These are phyloP conservation scores for Nicotiana tomentosiformis DNA, from an alignment of 257 asterid genomes.

Conservation along the genomic window DNA sequence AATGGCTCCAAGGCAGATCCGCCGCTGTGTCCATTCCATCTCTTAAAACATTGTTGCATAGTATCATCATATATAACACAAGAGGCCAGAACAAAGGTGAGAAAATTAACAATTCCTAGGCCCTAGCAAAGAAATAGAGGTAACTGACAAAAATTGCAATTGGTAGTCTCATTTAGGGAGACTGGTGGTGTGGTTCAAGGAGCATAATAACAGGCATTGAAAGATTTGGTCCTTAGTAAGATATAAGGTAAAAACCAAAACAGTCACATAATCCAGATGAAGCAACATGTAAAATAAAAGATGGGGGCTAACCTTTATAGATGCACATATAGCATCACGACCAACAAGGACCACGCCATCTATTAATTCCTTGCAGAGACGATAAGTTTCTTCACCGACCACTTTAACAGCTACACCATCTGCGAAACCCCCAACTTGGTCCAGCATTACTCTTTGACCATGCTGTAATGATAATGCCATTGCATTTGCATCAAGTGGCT, in stretches of 20 bases:
- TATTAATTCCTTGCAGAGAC: conserved; percentile 67
- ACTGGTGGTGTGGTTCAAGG: not conserved
- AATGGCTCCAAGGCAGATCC: too few relatives aligned
- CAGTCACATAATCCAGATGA: not conserved
- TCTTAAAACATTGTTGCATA: not conserved
- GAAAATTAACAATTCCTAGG: not conserved
- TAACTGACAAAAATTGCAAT: not conserved
- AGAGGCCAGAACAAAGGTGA: not conserved
- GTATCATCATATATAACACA: not conserved
- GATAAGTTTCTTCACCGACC: conserved; percentile 86
- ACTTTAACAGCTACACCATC: conserved; percentile 98
- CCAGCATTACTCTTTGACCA: conserved; percentile 67
- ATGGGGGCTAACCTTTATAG: conserved; percentile 67
- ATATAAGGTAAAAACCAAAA: not conserved
- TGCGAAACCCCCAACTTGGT: conserved; percentile 95
- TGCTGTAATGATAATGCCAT: conserved; percentile 86
- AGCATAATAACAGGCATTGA: not conserved
- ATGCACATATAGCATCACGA: conserved; percentile 95
- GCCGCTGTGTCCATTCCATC: not conserved
- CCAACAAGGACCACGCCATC: conserved; percentile 91
- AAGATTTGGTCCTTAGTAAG: not conserved
- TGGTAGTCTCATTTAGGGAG: not conserved
- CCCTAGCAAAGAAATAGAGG: not conserved
- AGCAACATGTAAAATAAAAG: conserved; percentile 8
- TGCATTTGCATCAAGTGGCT: conserved; percentile 91